Evolutionary conservation across 345 rosid genomes (phyloP).

Genomic region (Populus pruinosa): DNA sequence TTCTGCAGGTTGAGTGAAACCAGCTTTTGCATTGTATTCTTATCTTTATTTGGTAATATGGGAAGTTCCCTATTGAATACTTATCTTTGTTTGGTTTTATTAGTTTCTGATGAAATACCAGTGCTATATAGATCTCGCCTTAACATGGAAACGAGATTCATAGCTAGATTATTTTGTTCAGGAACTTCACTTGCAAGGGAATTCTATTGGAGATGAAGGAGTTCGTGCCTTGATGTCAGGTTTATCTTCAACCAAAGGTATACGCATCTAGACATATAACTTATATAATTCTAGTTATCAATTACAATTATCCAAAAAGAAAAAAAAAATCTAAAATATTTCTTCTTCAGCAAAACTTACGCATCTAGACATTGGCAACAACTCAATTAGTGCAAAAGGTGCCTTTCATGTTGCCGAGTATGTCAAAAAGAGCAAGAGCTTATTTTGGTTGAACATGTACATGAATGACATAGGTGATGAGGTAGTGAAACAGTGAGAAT

Average conservation of each 20-base stretch:
- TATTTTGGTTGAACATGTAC: conserved; percentile 92
- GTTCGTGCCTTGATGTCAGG: conserved; percentile 74
- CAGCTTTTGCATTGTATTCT: no score
- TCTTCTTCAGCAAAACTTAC: conserved; percentile 55
- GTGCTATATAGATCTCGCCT: background rate
- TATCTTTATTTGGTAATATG: no score
- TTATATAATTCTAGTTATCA: background rate
- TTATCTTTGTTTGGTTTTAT: no score
- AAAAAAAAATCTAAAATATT: conserved; percentile 14
- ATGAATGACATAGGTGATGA: conserved; percentile 97
- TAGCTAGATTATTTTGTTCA: conserved; percentile 22
- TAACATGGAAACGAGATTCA: conserved; percentile 2
- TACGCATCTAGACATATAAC: conserved; percentile 4
- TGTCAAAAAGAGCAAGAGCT: conserved; percentile 77
- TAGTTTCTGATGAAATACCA: background rate
- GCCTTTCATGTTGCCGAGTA: conserved; percentile 81
- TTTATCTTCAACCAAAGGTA: conserved; percentile 85
- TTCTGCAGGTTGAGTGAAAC: no score
- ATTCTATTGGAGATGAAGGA: conserved; percentile 96
- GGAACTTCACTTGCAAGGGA: conserved; percentile 97
- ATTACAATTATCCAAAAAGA: conserved; percentile 3
- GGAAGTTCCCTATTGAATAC: no score
- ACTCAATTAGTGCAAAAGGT: conserved; percentile 78
- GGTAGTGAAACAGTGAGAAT: conserved; percentile 38
- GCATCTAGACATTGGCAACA: conserved; percentile 87